Conservation (phyloP, 2,329 filamentous ascomycete genomes). For the Ophiocordyceps australis region DNA sequence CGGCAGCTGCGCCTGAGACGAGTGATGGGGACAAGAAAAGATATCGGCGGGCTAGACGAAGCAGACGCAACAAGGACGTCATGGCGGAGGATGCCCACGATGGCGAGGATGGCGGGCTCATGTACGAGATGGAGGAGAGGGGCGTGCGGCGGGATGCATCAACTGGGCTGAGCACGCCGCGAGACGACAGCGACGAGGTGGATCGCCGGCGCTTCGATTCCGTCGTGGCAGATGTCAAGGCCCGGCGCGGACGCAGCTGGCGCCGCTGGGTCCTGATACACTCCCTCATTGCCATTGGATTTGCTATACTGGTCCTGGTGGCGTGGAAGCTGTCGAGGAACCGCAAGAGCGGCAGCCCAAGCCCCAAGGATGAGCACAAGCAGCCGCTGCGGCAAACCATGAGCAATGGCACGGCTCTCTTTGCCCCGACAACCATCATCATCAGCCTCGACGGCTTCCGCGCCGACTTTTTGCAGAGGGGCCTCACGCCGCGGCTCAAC, state of each 20-base stretch:
- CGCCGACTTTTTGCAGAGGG: constrained; percentile 75
- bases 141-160: constrained; percentile 47
- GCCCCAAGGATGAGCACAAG: too few relatives aligned
- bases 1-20: constrained; percentile 21
- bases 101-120: constrained; percentile 56
- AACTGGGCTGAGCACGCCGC: constrained; percentile 42
- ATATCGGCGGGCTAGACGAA: constrained; percentile 28
- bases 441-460: constrained; percentile 93
- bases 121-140: constrained; percentile 86
- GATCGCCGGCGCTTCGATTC: constrained; percentile 32
- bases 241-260: constrained; percentile 31
- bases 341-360: constrained; percentile 15
- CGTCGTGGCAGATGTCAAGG: constrained; percentile 26
- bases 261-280: constrained; percentile 35
- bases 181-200: constrained; percentile 39
- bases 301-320: constrained; percentile 34
- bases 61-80: constrained; percentile 32
- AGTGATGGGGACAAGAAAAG: constrained; percentile 31
- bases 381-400: constrained; percentile 21
- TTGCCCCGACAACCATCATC: constrained; percentile 80
- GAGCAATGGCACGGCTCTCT: constrained; percentile 76
- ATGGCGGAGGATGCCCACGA: constrained; percentile 33
- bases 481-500: constrained; percentile 66
- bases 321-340: constrained; percentile 40
- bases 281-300: constrained; percentile 29